Evolutionary conservation across 2,329 filamentous ascomycete species (phyloP).

Genomic region (Colletotrichum sp.): DNA sequence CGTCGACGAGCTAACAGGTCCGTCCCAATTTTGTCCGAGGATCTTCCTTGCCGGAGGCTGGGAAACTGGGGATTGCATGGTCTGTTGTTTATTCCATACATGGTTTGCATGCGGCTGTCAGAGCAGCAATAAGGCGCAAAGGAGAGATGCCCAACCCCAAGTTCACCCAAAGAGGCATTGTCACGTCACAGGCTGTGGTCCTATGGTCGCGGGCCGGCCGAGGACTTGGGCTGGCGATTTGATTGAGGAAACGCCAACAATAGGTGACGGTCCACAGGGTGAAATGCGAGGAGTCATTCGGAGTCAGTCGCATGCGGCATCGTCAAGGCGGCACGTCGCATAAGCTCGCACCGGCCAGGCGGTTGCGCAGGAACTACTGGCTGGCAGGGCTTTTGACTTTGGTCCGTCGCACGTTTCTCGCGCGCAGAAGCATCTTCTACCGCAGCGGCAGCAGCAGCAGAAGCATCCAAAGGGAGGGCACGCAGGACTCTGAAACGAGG

Average conservation of each 20-base stretch:
- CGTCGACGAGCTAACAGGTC: neutral
- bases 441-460: neutral
- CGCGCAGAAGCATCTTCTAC: neutral
- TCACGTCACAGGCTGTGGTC: neutral
- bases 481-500: neutral
- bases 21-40: neutral
- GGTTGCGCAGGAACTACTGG: neutral
- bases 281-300: neutral
- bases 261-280: neutral
- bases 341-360: neutral
- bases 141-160: neutral
- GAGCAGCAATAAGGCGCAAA: neutral
- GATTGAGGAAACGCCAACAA: neutral
- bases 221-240: neutral
- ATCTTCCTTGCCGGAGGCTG: conserved; percentile 4
- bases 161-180: neutral
- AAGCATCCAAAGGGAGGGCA: neutral
- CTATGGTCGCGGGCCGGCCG: neutral
- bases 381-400: neutral
- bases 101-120: neutral
- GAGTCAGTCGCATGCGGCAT: neutral
- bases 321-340: neutral
- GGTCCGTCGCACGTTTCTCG: neutral
- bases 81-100: conserved; percentile 2
- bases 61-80: conserved; percentile 5